These are phyloP conservation scores for Gomphus sp. DNA, from an alignment of 1,284 basidiomycete genomes.

Conservation along the genomic window DNA sequence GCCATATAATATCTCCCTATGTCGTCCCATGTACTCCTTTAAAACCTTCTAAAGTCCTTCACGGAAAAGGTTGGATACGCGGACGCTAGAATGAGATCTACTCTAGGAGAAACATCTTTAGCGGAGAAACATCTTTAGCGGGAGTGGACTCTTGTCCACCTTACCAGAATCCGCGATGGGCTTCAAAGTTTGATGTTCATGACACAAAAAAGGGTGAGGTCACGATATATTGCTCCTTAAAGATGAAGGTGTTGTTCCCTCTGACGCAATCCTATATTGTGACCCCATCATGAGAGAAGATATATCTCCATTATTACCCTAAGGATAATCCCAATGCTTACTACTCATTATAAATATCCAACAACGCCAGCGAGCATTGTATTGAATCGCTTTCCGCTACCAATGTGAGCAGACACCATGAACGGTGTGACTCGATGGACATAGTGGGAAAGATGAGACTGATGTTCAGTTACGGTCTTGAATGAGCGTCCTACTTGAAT, in stretches of 20 bases:
- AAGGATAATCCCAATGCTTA: not conserved
- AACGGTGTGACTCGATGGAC: no score
- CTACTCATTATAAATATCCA: no score
- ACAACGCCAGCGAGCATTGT: no score
- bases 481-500: no score
- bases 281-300: not conserved
- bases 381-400: no score
- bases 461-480: no score
- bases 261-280: not conserved
- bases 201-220: not conserved
- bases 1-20: not conserved
- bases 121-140: not conserved
- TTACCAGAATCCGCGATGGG: not conserved
- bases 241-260: not conserved
- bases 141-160: not conserved
- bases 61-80: no score
- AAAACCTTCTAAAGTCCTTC: no score
- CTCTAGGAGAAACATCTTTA: not conserved
- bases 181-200: not conserved
- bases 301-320: not conserved
- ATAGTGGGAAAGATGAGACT: no score
- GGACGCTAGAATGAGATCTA: no score
- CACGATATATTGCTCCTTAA: not conserved
- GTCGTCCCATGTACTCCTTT: no score
- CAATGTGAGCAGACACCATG: no score